Conservation (phyloP, 352 stramenopile species). For the Globisporangium cylindrosporum region DNA sequence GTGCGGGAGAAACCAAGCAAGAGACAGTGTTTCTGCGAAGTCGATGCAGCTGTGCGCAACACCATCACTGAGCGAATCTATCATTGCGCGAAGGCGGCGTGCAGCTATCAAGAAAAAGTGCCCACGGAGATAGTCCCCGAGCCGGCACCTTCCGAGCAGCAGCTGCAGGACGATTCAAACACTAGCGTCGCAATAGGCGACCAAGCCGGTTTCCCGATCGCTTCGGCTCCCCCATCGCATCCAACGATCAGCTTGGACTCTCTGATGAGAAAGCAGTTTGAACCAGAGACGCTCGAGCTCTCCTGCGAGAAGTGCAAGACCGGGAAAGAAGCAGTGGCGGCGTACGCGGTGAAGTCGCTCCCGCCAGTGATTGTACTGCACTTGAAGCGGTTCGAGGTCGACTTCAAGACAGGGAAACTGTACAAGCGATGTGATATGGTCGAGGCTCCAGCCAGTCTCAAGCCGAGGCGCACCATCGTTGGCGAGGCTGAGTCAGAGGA, state of each 20-base stretch:
- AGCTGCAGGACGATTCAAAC: neutral
- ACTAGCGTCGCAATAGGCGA: neutral
- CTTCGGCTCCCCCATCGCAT: conserved; percentile 6
- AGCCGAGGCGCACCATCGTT: conserved; percentile 39
- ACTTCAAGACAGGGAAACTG: conserved; percentile 53
- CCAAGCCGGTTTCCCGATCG: neutral
- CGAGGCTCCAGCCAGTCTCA: conserved; percentile 47
- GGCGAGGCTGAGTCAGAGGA: conserved; percentile 20
- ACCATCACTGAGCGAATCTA: conserved; percentile 41
- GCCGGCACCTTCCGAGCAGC: neutral
- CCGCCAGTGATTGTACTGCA: conserved; percentile 77
- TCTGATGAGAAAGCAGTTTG: conserved; percentile 75
- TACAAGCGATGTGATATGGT: conserved; percentile 82
- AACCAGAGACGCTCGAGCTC: conserved; percentile 71
- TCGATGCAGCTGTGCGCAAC: conserved; percentile 30
- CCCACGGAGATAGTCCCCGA: conserved; percentile 9
- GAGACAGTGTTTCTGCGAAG: conserved; percentile 63
- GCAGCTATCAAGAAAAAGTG: conserved; percentile 59
- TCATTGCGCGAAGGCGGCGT: conserved; percentile 56
- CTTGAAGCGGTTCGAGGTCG: conserved; percentile 85
- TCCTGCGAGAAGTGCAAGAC: conserved; percentile 83
- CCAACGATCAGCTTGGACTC: conserved; percentile 48
- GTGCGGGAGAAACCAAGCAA: conserved; percentile 19
- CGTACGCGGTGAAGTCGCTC: conserved; percentile 63
- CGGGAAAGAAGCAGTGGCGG: conserved; percentile 56